Conservation (phyloP, 306 rosid genomes). For the Cicer yamashitae region DNA sequence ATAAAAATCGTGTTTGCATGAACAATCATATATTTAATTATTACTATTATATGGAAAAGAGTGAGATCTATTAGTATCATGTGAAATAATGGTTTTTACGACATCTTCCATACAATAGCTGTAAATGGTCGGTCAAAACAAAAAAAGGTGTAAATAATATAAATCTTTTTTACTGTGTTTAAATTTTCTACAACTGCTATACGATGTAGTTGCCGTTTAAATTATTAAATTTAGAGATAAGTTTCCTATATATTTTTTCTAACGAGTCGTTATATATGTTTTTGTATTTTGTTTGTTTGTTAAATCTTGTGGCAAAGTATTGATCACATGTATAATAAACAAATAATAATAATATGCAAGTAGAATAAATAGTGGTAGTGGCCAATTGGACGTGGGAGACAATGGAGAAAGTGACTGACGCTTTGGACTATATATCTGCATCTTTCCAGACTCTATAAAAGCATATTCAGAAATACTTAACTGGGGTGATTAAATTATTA, state of each 20-base stretch:
- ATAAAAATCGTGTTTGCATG: too few relatives aligned
- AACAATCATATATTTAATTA: too few relatives aligned
- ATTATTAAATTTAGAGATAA: too few relatives aligned
- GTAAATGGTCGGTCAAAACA: too few relatives aligned
- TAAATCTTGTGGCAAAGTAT: constrained; percentile 1
- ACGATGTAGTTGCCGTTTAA: too few relatives aligned
- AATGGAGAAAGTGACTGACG: constrained; percentile 43
- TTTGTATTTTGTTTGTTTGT: neutral
- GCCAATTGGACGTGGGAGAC: constrained; percentile 40
- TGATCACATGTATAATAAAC: neutral
- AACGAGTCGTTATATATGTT: neutral
- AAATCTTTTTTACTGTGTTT: too few relatives aligned
- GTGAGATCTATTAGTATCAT: constrained; percentile 23
- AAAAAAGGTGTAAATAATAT: too few relatives aligned
- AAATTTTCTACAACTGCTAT: too few relatives aligned
- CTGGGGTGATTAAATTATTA: too few relatives aligned
- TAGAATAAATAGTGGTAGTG: constrained; percentile 39
- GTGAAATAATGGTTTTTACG: too few relatives aligned
- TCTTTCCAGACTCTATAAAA: constrained; percentile 42
- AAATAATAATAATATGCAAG: constrained; percentile 5
- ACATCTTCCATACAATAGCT: too few relatives aligned
- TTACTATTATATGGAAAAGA: constrained; percentile 26
- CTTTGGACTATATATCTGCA: constrained; percentile 38
- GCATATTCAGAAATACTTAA: neutral
- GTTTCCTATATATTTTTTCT: too few relatives aligned